Percentiles rank a stretch among this genome's conserved stretches.
Conservation (phyloP, 768 basidiomycete genomes). For the Amanita exitialis region DNA sequence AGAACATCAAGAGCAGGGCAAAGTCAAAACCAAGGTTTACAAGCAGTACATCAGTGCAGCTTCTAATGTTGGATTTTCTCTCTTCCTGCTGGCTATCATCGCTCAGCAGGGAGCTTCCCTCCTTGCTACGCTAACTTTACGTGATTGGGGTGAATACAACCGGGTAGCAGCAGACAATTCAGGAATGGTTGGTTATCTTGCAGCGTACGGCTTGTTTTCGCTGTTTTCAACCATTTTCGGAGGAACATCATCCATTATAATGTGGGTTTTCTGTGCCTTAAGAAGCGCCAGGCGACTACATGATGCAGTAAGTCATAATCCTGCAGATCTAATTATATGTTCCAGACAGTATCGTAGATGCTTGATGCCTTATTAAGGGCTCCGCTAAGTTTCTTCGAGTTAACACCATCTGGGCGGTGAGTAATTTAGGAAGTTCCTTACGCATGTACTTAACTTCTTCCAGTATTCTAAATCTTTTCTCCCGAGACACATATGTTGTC, state of each 20-base stretch:
- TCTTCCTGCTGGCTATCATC: conserved; percentile 49
- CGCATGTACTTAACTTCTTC: background rate
- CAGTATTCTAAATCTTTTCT: conserved; percentile 86
- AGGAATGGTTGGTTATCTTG: conserved; percentile 47
- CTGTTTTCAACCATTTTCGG: conserved; percentile 44
- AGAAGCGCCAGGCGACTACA: conserved; percentile 69
- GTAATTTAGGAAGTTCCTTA: conserved; percentile 7
- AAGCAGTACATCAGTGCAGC: conserved; percentile 69
- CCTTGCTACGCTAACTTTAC: conserved; percentile 53
- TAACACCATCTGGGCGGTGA: conserved; percentile 77
- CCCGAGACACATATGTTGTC: conserved; percentile 78
- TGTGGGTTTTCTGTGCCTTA: conserved; percentile 73
- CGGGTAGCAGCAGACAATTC: conserved; percentile 43
- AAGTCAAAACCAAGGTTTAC: conserved; percentile 73
- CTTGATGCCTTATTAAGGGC: conserved; percentile 70
- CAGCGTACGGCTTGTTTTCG: conserved; percentile 62
- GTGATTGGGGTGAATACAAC: conserved; percentile 79
- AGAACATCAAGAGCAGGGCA: conserved; percentile 74
- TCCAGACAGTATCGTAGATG: conserved; percentile 39
- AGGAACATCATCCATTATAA: conserved; percentile 46
- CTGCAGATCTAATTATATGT: background rate
- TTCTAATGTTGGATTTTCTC: conserved; percentile 57
- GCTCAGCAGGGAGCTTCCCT: conserved; percentile 53
- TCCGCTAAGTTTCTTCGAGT: conserved; percentile 83
- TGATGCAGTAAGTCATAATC: conserved; percentile 44